Base-by-base conservation (phyloP, 2,329 filamentous ascomycete species). In the Penicillium freii region DNA sequence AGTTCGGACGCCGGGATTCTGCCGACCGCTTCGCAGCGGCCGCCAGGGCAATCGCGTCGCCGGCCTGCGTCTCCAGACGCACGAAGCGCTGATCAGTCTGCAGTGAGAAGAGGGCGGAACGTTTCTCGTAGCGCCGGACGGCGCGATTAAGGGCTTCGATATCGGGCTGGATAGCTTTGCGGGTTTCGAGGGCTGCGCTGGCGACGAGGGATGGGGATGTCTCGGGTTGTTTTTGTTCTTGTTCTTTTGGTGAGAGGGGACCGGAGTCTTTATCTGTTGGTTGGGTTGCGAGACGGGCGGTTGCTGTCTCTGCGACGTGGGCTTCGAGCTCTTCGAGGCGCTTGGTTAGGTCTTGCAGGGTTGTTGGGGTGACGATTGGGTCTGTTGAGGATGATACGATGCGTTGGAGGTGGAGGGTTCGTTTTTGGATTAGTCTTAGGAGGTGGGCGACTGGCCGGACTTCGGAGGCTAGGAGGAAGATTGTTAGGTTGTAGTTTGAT, bases 41-140 rank as follows among this genome's bases (percentile, higher is more conserved):
- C 3, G 91, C 90, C n/a, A 97, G 79, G 0, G 89, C 84, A 45
- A 96, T 82, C 4, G 91, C 88, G 67, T 96, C 92, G 60, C 87
- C 85, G 15, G 95, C 74, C 36, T 88, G 82, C 0, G 80, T 78
- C 62, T 96, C 89, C 5, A 96, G 79, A 21, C 86, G 83, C 40
- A 85, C 82, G 57, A 97, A 84, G 25, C 89, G 84, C 9, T 86
- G 83, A 62, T 96, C 91, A 3, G 87, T 90, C 68, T 93, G 88
- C 54, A 88, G 82, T 10, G 89, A 83, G 29, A 92, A 83, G 8
- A 92, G 80, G 0, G 88, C 88, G 5, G 89, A 86, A 66, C 92
- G 90, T 77, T 96, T 97, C 77, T 97, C 93, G 67, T 96, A 96
- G 36, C 91, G 86, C 21, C 93, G 84, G 44, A 97, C 89, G 4